Percentiles rank a stretch among this genome's conserved stretches.
phyloP scores from a whole-genome alignment of 768 basidiomycete genomes.

The Agrocybe praecox region DNA sequence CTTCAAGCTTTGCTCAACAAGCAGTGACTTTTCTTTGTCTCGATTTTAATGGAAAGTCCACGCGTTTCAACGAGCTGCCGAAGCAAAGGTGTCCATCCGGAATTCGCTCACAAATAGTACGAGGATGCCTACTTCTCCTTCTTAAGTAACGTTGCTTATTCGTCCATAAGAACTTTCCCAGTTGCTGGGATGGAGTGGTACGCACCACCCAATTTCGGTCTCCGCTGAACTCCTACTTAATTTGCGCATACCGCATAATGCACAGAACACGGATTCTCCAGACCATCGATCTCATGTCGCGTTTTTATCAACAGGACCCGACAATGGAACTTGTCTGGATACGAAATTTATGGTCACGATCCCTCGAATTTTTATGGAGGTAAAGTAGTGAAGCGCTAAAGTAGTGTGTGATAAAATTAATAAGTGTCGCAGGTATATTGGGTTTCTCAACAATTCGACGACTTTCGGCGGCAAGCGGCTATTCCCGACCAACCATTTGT shows the following conservation, averaged over 20 bases:
- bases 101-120: constrained; percentile 37
- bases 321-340: constrained; percentile 39
- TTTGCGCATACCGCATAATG: background rate
- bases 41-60: constrained; percentile 34
- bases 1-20: constrained; percentile 34
- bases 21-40: constrained; percentile 43
- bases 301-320: constrained; percentile 41
- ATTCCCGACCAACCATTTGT: constrained; percentile 48
- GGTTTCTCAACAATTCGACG: constrained; percentile 34
- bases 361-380: constrained; percentile 47
- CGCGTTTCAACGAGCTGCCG: constrained; percentile 32
- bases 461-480: constrained; percentile 35
- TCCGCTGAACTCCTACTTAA: background rate
- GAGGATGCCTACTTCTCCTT: constrained; percentile 15
- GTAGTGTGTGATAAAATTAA: background rate
- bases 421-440: constrained; percentile 40
- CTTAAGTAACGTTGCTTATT: background rate
- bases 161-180: constrained; percentile 25
- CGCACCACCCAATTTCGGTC: background rate
- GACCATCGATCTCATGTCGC: constrained; percentile 43
- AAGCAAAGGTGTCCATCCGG: constrained; percentile 34
- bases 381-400: constrained; percentile 3
- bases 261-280: constrained; percentile 37
- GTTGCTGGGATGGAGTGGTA: constrained; percentile 39
- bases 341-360: constrained; percentile 37